Percentiles rank a stretch among this genome's conserved stretches.
phyloP scores from a whole-genome alignment of 2,329 filamentous ascomycete species.

The Exophiala dermatitidis region DNA sequence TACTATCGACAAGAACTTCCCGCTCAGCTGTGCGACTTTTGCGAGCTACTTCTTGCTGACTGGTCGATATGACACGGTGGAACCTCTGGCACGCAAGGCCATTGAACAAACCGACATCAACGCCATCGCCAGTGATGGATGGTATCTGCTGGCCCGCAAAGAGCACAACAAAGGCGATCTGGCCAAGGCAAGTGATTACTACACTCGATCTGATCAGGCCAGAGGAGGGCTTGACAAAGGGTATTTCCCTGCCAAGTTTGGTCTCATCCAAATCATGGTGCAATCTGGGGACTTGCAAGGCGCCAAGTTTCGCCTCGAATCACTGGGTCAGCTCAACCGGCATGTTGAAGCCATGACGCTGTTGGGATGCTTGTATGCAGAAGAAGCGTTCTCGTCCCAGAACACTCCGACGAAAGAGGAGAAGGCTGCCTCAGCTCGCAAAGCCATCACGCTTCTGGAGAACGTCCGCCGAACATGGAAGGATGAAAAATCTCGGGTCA shows the following conservation, averaged over 20 bases:
- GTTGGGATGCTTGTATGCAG: slow-evolving; percentile 83
- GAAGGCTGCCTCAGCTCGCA: slow-evolving; percentile 75
- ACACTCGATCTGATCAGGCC: slow-evolving; percentile 82
- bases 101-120: slow-evolving; percentile 96
- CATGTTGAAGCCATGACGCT: slow-evolving; percentile 84
- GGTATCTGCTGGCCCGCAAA: slow-evolving; percentile 89
- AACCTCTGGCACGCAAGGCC: slow-evolving; percentile 80
- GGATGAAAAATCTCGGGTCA: slow-evolving; percentile 54
- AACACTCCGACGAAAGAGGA: slow-evolving; percentile 77
- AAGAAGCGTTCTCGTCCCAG: slow-evolving; percentile 82
- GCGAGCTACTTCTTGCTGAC: slow-evolving; percentile 81
- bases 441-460: slow-evolving; percentile 79
- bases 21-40: slow-evolving; percentile 84
- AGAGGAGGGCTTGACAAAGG: slow-evolving; percentile 85
- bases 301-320: slow-evolving; percentile 87
- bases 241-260: slow-evolving; percentile 90
- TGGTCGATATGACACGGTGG: slow-evolving; percentile 72
- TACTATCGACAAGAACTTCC: slow-evolving; percentile 85
- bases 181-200: slow-evolving; percentile 73
- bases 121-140: slow-evolving; percentile 92
- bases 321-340: slow-evolving; percentile 73
- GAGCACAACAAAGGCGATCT: slow-evolving; percentile 75
- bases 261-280: slow-evolving; percentile 80
- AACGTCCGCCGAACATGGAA: slow-evolving; percentile 83
- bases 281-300: slow-evolving; percentile 73